phyloP scores from a whole-genome alignment of 805 yeast genomes.

The Ascoidea asiatica region DNA sequence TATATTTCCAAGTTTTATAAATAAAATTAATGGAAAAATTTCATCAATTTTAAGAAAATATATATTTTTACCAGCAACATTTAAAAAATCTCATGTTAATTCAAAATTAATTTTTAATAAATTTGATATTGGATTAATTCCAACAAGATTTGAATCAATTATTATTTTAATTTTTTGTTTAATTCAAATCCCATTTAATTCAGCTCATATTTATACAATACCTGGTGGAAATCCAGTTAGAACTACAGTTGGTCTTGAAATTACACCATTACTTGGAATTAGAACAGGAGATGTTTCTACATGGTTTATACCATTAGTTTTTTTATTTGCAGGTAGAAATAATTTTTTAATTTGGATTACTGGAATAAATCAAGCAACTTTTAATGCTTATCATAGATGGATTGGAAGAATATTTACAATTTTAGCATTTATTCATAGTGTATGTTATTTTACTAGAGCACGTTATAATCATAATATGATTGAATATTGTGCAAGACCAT shows the following conservation, averaged over 20 bases:
- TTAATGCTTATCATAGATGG: constrained; percentile 22
- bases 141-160: constrained; percentile 38
- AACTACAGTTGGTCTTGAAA: constrained; percentile 8
- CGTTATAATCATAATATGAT: constrained; percentile 5
- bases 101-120: constrained; percentile 12
- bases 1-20: constrained; percentile 1
- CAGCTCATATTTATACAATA: constrained; percentile 14
- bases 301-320: constrained; percentile 8
- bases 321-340: constrained; percentile 37
- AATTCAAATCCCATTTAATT: constrained; percentile 14
- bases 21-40: not conserved
- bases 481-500: constrained; percentile 5
- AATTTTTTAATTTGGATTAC: constrained; percentile 28
- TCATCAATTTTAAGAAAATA: constrained; percentile 6
- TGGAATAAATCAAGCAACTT: constrained; percentile 28
- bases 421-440: constrained; percentile 26
- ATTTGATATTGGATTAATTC: constrained; percentile 22
- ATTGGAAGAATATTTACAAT: constrained; percentile 19
- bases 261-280: not conserved
- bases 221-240: constrained; percentile 10
- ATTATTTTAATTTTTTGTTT: constrained; percentile 26
- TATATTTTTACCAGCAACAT: constrained; percentile 22
- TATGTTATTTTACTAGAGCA: constrained; percentile 17
- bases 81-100: constrained; percentile 18
- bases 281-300: not conserved